Conservation (phyloP, 148 eudicot species). For the Arctostaphylos glauca region DNA sequence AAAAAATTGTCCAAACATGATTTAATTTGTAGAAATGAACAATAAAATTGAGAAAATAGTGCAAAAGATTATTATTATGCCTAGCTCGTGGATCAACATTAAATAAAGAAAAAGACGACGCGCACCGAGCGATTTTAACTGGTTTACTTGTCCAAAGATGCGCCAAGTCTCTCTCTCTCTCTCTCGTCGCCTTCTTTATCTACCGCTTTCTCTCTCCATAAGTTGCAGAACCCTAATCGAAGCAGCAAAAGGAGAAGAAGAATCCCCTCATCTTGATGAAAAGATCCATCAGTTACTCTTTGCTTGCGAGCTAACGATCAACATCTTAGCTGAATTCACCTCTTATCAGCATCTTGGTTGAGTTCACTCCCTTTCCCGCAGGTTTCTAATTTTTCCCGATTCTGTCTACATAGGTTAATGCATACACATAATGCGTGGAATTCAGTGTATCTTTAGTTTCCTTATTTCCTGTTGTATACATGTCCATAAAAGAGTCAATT, state of each 20-base stretch:
- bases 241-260: background rate
- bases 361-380: slow-evolving; percentile 10
- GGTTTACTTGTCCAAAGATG: background rate
- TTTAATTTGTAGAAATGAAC: too few relatives aligned
- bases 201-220: background rate
- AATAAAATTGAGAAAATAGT: too few relatives aligned
- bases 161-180: background rate
- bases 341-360: background rate
- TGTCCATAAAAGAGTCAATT: background rate
- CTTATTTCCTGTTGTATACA: background rate
- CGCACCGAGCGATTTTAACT: too few relatives aligned
- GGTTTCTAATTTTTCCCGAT: background rate
- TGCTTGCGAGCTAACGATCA: background rate
- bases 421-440: background rate
- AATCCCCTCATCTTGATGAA: background rate
- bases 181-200: background rate
- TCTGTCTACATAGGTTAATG: background rate
- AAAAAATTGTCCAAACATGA: too few relatives aligned
- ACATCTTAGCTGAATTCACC: background rate
- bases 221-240: background rate
- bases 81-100: too few relatives aligned
- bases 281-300: background rate
- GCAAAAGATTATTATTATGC: too few relatives aligned
- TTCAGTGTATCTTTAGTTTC: background rate
- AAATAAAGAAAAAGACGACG: too few relatives aligned